phyloP scores from a whole-genome alignment of 2,329 filamentous ascomycete species.

The Exophiala sp. region DNA sequence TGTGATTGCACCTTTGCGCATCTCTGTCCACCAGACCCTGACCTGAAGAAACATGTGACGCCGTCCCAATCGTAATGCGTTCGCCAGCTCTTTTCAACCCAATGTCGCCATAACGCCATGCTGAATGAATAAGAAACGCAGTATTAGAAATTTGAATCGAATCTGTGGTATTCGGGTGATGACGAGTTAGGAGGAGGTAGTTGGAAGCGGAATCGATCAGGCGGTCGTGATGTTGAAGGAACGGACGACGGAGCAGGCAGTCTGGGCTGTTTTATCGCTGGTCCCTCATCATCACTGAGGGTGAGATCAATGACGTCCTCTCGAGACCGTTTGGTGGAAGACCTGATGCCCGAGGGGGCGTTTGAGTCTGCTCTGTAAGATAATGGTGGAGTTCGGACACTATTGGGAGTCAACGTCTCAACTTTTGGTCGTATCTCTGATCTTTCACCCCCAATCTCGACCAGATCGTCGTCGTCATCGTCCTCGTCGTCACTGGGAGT shows the following conservation, averaged over 20 bases:
- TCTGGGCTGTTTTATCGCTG: constrained; percentile 25
- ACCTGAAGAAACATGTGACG: too few species aligned
- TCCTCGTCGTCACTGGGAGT: constrained; percentile 38
- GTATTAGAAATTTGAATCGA: constrained; percentile 9
- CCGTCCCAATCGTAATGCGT: background rate
- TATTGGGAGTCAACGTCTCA: constrained; percentile 36
- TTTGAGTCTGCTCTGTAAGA: constrained; percentile 32
- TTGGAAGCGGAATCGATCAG: constrained; percentile 19
- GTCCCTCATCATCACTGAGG: constrained; percentile 49
- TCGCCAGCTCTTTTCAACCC: background rate
- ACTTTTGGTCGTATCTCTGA: constrained; percentile 24
- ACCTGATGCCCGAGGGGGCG: constrained; percentile 15
- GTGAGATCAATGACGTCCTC: constrained; percentile 54
- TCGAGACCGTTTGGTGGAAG: constrained; percentile 44
- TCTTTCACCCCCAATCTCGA: constrained; percentile 45
- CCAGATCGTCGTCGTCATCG: constrained; percentile 50
- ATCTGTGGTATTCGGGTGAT: constrained; percentile 10
- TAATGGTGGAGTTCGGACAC: constrained; percentile 32
- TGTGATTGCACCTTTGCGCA: too few species aligned
- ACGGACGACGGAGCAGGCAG: background rate
- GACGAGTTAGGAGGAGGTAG: constrained; percentile 9
- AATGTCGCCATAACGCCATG: constrained; percentile 10
- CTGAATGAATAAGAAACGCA: background rate
- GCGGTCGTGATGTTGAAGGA: constrained; percentile 4
- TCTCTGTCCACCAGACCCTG: too few species aligned